These are phyloP conservation scores for Triticum urartu DNA, from an alignment of 176 grass and related monocot genomes.

Conservation along the genomic window DNA sequence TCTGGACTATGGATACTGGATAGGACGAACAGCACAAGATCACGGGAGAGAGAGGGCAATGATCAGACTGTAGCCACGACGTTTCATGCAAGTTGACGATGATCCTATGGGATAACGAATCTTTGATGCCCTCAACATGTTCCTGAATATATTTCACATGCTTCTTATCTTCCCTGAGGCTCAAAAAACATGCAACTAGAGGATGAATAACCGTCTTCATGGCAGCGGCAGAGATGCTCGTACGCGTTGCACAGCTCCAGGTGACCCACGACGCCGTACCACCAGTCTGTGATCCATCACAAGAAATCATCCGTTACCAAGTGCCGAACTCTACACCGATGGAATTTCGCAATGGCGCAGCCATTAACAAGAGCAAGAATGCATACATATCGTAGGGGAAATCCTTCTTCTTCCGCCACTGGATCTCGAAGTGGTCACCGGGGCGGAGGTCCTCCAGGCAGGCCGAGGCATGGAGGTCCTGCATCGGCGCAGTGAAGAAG, in stretches of 20 bases:
- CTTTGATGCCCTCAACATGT: not conserved
- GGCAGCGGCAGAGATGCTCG: constrained; percentile 73
- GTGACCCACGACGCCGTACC: constrained; percentile 90
- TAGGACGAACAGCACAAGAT: constrained; percentile 17
- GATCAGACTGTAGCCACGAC: not conserved
- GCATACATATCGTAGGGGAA: constrained; percentile 67
- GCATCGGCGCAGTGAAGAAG: not conserved
- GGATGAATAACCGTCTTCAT: constrained; percentile 50
- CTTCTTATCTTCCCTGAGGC: no score
- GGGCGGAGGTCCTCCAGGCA: constrained; percentile 61
- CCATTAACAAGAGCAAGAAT: not conserved
- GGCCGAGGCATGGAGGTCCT: constrained; percentile 58
- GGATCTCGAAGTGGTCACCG: constrained; percentile 78
- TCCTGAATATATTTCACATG: not conserved
- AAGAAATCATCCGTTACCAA: not conserved
- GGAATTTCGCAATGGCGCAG: not conserved
- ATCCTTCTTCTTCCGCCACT: constrained; percentile 91
- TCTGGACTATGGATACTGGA: not conserved
- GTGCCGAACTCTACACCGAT: not conserved
- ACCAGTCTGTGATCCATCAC: constrained; percentile 63
- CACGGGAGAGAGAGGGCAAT: not conserved
- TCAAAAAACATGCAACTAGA: no score
- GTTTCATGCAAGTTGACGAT: not conserved
- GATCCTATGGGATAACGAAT: not conserved
- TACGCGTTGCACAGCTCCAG: constrained; percentile 52